Evolutionary conservation across 208 protist species (phyloP).

Genomic region (Crithidia brevicula): DNA sequence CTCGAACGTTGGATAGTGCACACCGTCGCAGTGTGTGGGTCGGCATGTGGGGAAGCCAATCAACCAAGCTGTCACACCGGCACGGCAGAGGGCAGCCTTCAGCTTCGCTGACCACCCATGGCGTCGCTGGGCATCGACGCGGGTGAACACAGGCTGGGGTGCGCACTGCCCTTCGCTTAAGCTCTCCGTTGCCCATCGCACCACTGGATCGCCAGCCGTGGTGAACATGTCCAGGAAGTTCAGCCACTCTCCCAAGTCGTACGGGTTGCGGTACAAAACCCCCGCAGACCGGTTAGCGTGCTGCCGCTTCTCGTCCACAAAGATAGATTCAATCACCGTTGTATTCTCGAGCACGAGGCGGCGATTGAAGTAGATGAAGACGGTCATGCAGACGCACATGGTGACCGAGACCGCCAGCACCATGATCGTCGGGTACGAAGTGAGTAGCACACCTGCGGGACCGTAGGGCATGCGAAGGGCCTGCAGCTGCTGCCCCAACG

Average conservation of each 20-base stretch:
- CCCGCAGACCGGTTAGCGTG: constrained; percentile 27
- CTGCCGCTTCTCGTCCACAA: constrained; percentile 45
- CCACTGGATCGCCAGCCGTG: constrained; percentile 52
- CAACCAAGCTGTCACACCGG: constrained; percentile 52
- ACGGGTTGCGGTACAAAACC: constrained; percentile 61
- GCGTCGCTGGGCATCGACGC: too few relatives aligned
- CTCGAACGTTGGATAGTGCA: constrained; percentile 71
- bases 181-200: constrained; percentile 22
- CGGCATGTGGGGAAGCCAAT: constrained; percentile 52
- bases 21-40: constrained; percentile 50
- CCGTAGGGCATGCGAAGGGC: constrained; percentile 39
- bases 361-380: constrained; percentile 49
- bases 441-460: constrained; percentile 27
- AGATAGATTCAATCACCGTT: constrained; percentile 62
- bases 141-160: too few relatives aligned
- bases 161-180: too few relatives aligned
- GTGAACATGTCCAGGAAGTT: constrained; percentile 74
- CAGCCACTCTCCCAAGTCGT: constrained; percentile 66
- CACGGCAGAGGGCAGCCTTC: not conserved
- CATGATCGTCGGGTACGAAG: constrained; percentile 36
- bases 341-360: constrained; percentile 54
- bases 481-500: constrained; percentile 9
- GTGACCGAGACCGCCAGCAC: constrained; percentile 32
- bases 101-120: not conserved
- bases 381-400: constrained; percentile 56